Evolutionary conservation across 2,329 filamentous ascomycete species (phyloP).

Genomic region (Pseudogymnoascus sp.): DNA sequence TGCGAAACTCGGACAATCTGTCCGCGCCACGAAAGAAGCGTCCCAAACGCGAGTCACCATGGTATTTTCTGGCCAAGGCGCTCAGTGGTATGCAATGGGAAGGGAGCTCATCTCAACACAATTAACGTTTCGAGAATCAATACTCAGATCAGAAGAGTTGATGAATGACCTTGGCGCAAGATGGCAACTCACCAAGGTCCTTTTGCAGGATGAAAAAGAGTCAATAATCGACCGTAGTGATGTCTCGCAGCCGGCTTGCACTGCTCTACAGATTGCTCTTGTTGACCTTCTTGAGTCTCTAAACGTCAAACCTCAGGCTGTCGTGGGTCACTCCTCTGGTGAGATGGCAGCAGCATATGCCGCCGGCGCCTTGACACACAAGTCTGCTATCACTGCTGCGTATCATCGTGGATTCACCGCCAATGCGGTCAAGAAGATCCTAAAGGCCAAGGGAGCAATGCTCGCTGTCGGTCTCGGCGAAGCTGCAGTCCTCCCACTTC

Average conservation of each 20-base stretch:
- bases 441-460: conserved; percentile 40
- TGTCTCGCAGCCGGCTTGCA: conserved; percentile 34
- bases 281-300: conserved; percentile 35
- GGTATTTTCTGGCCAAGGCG: conserved; percentile 21
- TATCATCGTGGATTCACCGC: conserved; percentile 32
- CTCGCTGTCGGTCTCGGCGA: conserved; percentile 38
- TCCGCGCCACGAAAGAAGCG: conserved; percentile 15
- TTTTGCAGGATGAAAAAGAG: background rate
- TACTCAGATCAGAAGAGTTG: conserved; percentile 8
- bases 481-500: conserved; percentile 15
- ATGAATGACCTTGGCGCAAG: conserved; percentile 12
- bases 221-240: background rate
- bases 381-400: conserved; percentile 34
- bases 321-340: conserved; percentile 39
- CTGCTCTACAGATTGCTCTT: conserved; percentile 39
- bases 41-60: background rate
- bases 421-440: conserved; percentile 18
- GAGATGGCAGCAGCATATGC: conserved; percentile 41
- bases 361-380: conserved; percentile 26
- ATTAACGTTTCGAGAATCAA: conserved; percentile 1
- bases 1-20: conserved; percentile 8
- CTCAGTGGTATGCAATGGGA: conserved; percentile 21
- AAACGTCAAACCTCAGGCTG: conserved; percentile 30
- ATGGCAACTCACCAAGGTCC: conserved; percentile 13
- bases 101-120: conserved; percentile 15